Evolutionary conservation across 2,329 filamentous ascomycete genomes (phyloP), one percentile per base, ranked within the genome.

Genomic region (Didymella arachidicola): DNA sequence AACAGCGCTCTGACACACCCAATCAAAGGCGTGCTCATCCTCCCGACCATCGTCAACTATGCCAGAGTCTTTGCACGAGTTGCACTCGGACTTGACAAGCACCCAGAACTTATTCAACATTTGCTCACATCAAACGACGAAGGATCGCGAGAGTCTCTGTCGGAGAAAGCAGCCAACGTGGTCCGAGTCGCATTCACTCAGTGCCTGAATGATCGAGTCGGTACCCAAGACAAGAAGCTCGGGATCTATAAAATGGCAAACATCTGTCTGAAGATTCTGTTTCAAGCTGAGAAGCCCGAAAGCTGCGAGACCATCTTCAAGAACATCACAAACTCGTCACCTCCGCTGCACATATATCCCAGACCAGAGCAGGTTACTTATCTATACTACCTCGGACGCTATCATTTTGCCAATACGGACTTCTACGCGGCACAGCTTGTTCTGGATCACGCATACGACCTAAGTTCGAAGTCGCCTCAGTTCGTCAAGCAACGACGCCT

Each of bases 241-340:
- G 93, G 92, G 42, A 93, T 97, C 62, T 97, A 97, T 79, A 88
- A 91, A 58, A 93, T 96, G 78, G 93, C 93, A 59, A 97, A 97
- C 72, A 84, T 97, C 25, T 95, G 93, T 36, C 80, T 97, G 47
- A 94, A 93, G 76, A 86, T 97, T 3, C 83, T 97, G 7, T 96
- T 96, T 72, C 90, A 92, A 84, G 95, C 91, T 73, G 86, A 88
- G 34, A 95, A 94, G 76, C 91, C 91, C 2, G 86, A 91, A 61
- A 88, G 93, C 55, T 93, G 92, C 16, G 90, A 91, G 64, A 92
- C 94, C 75, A 91, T 97, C 69, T 95, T 97, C 73, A 89, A 88
- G 65, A 96, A 95, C 72, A 94, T 97, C 63, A 89, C 88, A 48
- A 88, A 90, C 56, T 90, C 91, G 64, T 93, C 91, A 0, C 93